Evolutionary conservation across 331 rosid genomes (phyloP), one percentile per base, ranked within the genome.

Genomic region (Saraca asoca): DNA sequence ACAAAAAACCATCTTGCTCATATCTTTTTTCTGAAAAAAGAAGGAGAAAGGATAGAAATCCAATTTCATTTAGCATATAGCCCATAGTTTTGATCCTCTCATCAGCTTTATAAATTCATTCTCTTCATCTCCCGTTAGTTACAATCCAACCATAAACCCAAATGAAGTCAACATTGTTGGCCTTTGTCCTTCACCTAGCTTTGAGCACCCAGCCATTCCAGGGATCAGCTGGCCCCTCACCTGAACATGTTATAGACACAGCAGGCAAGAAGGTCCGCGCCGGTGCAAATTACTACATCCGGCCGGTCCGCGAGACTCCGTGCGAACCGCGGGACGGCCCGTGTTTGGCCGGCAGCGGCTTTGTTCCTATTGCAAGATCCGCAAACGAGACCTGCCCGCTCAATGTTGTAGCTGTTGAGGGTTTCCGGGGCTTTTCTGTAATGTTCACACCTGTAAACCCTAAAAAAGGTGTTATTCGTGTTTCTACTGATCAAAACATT

Each of bases 401-500:
- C 4, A 75, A 70, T 58, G 83, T 80, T 12, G 86, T 66, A 9
- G 82, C 70, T 8, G 74, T 41, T 0, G 84, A 80, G 41, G 79
- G 79, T 20, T 75, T 75, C 0, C 73, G 50, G 0, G 85, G 88
- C 12, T 75, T 62, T 2, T 68, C 85, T 0, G 39, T 83, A 58
- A 73, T 63, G 0, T 73, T 86, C 5, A 13, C 66, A 0, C 90
- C 86, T 0, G 71, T 72, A 39, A 56, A 79, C 18, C 45, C 75
- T 14, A 84, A 37, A 49, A 65, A 80, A 51, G 79, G 83, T 0
- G 69, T 62, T 0, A 48, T 87, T 29, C 61, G 70, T 12, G 65
- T 73, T 0, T 82, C 85, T 7, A 78, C 86, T 6, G 88, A 84
- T 59, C 53, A 73, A 0, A 87, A 87, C 74, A 69, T 84, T 58